These are phyloP conservation scores for Globisporangium abappressorium DNA, from an alignment of 352 stramenopile species.

Conservation along the genomic window DNA sequence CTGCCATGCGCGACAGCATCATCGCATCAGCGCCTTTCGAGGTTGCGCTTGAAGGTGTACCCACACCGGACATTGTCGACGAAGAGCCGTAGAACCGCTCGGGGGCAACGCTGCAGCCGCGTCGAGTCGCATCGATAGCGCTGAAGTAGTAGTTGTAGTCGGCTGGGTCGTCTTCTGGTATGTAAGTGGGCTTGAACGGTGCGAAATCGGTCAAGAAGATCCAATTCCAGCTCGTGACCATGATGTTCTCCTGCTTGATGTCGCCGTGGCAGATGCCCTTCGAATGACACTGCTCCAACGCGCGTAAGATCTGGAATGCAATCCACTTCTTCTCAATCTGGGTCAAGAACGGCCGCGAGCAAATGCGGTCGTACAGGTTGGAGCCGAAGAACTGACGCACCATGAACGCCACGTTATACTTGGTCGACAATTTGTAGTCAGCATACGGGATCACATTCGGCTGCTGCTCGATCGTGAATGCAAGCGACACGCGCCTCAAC, in stretches of 20 bases:
- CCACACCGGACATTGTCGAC: slow-evolving; percentile 12
- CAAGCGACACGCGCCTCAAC: slow-evolving; percentile 46
- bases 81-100: slow-evolving; percentile 77
- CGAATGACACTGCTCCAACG: slow-evolving; percentile 92
- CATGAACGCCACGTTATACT: slow-evolving; percentile 90
- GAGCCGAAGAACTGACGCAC: slow-evolving; percentile 95
- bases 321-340: slow-evolving; percentile 98
- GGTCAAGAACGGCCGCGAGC: slow-evolving; percentile 93
- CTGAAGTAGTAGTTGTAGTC: slow-evolving; percentile 96
- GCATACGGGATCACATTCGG: slow-evolving; percentile 85
- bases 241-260: slow-evolving; percentile 98
- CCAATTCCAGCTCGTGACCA: slow-evolving; percentile 98
- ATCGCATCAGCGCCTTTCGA: slow-evolving; percentile 53
- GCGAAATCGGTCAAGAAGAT: slow-evolving; percentile 97
- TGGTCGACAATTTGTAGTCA: slow-evolving; percentile 71
- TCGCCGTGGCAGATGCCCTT: slow-evolving; percentile 95
- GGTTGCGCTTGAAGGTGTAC: slow-evolving; percentile 21
- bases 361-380: slow-evolving; percentile 97
- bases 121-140: slow-evolving; percentile 76
- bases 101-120: slow-evolving; percentile 95
- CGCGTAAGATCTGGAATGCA: slow-evolving; percentile 94
- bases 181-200: slow-evolving; percentile 93
- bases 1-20: slow-evolving; percentile 69
- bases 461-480: slow-evolving; percentile 65
- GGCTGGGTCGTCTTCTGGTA: slow-evolving; percentile 94